Evolutionary conservation across 2,329 filamentous ascomycete species (phyloP), one percentile per base, ranked within the genome.

Genomic region (Arthrobotrys pseudoclavata): DNA sequence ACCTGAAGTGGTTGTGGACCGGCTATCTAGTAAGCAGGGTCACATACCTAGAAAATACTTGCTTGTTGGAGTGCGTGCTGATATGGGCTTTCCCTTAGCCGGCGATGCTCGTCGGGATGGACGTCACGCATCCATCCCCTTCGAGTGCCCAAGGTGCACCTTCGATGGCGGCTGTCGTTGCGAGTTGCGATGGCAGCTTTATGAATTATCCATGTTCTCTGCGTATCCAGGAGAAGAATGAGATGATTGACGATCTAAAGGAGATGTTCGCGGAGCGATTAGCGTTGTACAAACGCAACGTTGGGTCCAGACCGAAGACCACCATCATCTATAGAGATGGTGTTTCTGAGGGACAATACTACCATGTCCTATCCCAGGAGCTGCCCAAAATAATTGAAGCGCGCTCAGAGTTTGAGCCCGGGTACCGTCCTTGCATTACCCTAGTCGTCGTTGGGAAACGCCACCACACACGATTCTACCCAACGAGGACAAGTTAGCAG

Each of bases 301-400:
- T 50, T 2, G 80, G 82, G 0, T 80, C 80, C 0, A 85, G 90
- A 0, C 94, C 94, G 0, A 86, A 89, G 29, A 92, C 93, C 81
- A 91, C 97, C 52, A 85, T 97, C 79, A 88, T 97, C 45, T 97
- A 93, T 84, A 91, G 94, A 29, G 94, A 97, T 81, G 94, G 94
- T 40, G 93, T 97, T 0, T 96, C 92, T 0, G 94, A 97, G 82
- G 79, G 93, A 0, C 93, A 97, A 80, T 97, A 95, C 83, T 81
- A 86, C 0, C 85, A 87, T 26, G 91, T 97, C 0, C 84, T 96
- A 0, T 84, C 88, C 0, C 79, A 88, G 0, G 94, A 97, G 83
- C 86, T 96, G 42, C 89, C 89, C 0, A 83, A 85, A 1, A 89
- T 95, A 68, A 86, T 90, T 4, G 83, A 86, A 5, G 93, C 93